phyloP scores from a whole-genome alignment of 169 alveolate species.

The Plasmodium knowlesi region DNA sequence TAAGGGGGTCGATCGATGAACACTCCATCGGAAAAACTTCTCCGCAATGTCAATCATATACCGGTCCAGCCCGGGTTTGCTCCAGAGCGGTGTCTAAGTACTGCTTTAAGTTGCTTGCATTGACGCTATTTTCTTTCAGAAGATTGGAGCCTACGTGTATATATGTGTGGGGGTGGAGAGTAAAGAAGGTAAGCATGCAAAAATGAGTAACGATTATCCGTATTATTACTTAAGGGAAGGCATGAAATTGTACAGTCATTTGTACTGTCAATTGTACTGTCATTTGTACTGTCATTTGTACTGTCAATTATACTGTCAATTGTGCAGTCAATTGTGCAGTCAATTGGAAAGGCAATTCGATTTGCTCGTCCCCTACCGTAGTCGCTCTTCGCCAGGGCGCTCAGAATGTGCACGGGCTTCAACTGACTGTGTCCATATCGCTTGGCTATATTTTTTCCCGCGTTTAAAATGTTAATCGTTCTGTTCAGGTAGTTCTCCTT shows the following conservation, averaged over 20 bases:
- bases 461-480: slow-evolving; percentile 62
- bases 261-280: neutral
- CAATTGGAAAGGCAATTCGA: neutral
- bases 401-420: slow-evolving; percentile 64
- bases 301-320: too few species aligned
- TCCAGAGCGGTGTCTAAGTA: slow-evolving; percentile 47
- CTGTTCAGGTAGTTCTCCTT: slow-evolving; percentile 29
- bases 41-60: neutral
- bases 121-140: slow-evolving; percentile 30
- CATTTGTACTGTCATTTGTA: too few species aligned
- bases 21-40: neutral
- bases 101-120: slow-evolving; percentile 31
- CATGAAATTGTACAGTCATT: neutral
- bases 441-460: slow-evolving; percentile 61
- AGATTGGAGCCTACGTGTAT: slow-evolving; percentile 18
- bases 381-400: slow-evolving; percentile 50
- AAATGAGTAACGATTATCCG: neutral
- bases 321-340: neutral
- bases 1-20: neutral
- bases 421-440: slow-evolving; percentile 68
- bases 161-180: neutral
- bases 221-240: too few species aligned
- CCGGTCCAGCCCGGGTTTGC: slow-evolving; percentile 75
- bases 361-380: slow-evolving; percentile 33
- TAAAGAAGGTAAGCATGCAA: neutral